Evolutionary conservation across 163 green algal species (phyloP), one percentile per base, ranked within the genome.

Genomic region (Scenedesmus sp.): DNA sequence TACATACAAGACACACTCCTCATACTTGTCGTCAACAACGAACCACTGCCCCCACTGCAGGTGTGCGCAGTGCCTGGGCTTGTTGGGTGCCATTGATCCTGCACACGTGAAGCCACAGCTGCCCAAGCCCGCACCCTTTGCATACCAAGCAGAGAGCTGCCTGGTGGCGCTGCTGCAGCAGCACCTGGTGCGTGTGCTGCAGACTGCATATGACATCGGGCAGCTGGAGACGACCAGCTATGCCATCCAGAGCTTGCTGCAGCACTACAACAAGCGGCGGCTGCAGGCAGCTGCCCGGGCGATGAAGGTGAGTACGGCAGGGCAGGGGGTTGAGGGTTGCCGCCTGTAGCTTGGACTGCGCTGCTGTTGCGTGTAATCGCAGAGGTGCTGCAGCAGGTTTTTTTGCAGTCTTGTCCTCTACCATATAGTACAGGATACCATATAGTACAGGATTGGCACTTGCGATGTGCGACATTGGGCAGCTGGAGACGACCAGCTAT

Each of bases 171-270:
- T 99, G 52, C 93, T 98, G 77, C 88, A 82, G 23, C 60, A 93
- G 4, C 97, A 99, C 88, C 92, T 99, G 52, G 95, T 97, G 73
- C 96, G 97, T 6, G 92, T 99, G 73, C 96, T 99, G 87, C 94
- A 96, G 66, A 97, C 95, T 3, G 96, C 97, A 0, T 93, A 94
- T 70, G 95, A 96, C 87, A 94, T 98, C 26, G 94, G 96, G 18
- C 90, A 96, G 26, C 96, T 99, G 83, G 97, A 99, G 62, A 94
- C 95, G 59, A 94, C 97, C 5, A 96, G 96, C 6, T 96, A 98
- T 77, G 96, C 97, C 54, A 97, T 99, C 4, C 93, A 93, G 91
- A 85, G 84, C 46, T 87, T 98, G 56, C 91, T 98, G 89, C 94
- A 95, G 74, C 88, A 94, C 83, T 97, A 97, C 92, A 82, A 66